Conservation (phyloP, 352 stramenopile species). For the Globisporangium viniferum region DNA sequence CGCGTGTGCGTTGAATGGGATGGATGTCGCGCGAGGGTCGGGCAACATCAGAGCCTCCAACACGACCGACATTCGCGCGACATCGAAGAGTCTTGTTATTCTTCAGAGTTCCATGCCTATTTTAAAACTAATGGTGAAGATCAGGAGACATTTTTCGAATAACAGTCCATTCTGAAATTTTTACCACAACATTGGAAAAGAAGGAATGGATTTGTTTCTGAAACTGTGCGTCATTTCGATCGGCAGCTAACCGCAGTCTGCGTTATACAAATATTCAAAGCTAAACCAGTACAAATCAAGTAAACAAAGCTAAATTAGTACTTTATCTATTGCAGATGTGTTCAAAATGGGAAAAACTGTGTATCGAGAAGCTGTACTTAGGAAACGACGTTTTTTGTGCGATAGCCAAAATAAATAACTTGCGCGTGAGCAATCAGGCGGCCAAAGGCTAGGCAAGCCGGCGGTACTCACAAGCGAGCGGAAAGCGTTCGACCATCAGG, state of each 20-base stretch:
- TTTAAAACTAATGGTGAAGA: neutral
- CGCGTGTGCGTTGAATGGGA: neutral
- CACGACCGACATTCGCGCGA: neutral
- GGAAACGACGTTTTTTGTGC: too few relatives aligned
- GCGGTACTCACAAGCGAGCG: neutral
- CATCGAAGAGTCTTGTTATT: neutral
- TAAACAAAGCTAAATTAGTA: too few relatives aligned
- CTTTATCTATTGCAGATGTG: too few relatives aligned
- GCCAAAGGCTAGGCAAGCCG: neutral
- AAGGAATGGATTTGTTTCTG: neutral
- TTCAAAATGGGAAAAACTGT: too few relatives aligned
- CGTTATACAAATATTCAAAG: too few relatives aligned
- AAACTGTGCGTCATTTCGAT: neutral
- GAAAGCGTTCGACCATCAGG: slow-evolving; percentile 4
- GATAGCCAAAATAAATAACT: neutral
- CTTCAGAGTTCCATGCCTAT: neutral
- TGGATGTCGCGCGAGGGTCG: neutral
- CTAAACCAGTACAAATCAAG: too few relatives aligned
- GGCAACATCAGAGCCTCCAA: too few relatives aligned
- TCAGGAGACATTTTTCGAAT: neutral
- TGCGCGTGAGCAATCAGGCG: neutral
- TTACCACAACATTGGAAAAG: neutral
- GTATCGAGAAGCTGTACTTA: too few relatives aligned
- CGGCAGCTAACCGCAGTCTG: too few relatives aligned
- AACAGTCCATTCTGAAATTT: neutral